Conservation (phyloP, 176 grass and related monocot species). For the Pharus latifolius region DNA sequence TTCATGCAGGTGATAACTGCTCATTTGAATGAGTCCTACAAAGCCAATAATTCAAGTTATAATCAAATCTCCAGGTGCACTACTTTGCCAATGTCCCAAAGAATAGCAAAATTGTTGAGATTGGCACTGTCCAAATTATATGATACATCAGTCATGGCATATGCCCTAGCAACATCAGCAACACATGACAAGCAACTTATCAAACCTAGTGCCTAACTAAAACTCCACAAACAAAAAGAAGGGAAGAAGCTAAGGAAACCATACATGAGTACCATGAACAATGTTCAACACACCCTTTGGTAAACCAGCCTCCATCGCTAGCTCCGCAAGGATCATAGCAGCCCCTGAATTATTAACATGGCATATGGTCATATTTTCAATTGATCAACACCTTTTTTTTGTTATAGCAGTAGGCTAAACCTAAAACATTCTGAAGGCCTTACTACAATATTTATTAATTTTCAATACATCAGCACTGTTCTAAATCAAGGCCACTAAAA, state of each 20-base stretch:
- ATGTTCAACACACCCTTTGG: constrained; percentile 92
- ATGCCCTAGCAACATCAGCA: neutral
- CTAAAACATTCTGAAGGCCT: constrained; percentile 3
- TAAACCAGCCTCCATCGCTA: constrained; percentile 86
- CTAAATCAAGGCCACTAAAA: no score
- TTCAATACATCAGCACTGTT: neutral
- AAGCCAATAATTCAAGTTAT: neutral
- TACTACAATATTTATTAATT: neutral
- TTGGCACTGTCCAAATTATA: neutral
- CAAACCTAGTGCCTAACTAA: neutral
- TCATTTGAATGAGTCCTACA: neutral
- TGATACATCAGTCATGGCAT: neutral
- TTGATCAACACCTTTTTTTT: neutral
- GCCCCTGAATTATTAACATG: constrained; percentile 44
- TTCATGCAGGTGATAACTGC: no score
- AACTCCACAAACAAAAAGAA: neutral
- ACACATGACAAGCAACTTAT: neutral
- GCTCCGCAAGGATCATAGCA: constrained; percentile 89
- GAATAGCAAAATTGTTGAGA: neutral
- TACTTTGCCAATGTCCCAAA: neutral
- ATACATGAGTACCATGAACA: constrained; percentile 97
- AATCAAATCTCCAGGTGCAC: neutral
- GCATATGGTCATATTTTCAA: constrained; percentile 3
- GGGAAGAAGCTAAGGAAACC: constrained; percentile 2
- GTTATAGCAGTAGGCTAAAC: neutral